Percentiles rank a stretch among this genome's conserved stretches.
Evolutionary conservation across 2,329 filamentous ascomycete species (phyloP).

Genomic region (Monosporascus sp.): DNA sequence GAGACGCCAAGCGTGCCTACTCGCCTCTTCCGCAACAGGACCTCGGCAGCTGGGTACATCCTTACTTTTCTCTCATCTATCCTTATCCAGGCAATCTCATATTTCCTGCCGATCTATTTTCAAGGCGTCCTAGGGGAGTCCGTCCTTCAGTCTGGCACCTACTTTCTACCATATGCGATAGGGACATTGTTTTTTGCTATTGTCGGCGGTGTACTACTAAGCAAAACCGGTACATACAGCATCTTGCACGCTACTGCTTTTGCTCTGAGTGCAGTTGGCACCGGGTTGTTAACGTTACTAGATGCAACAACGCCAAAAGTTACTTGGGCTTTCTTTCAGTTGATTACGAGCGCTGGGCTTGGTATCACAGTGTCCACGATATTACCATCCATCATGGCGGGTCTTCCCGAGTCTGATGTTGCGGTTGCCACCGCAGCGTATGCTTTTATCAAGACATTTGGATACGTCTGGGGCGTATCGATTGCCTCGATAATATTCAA

Average conservation of each 20-base stretch:
- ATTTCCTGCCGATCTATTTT: no score
- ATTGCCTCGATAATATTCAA: conserved; percentile 29
- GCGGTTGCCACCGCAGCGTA: conserved; percentile 32
- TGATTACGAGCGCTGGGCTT: conserved; percentile 33
- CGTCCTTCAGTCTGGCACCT: background rate
- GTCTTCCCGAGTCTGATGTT: conserved; percentile 28
- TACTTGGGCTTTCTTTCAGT: conserved; percentile 33
- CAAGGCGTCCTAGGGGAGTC: no score
- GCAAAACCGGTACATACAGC: conserved; percentile 41
- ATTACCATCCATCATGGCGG: conserved; percentile 34
- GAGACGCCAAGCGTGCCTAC: no score
- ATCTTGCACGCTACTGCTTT: conserved; percentile 25
- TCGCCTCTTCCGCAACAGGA: no score
- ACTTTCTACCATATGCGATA: conserved; percentile 3
- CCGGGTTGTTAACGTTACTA: conserved; percentile 33
- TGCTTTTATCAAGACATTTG: conserved; percentile 34
- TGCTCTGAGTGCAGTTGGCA: conserved; percentile 26
- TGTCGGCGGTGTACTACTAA: conserved; percentile 21
- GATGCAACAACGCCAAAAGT: conserved; percentile 21
- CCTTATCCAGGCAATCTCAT: no score
- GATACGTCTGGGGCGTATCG: conserved; percentile 26
- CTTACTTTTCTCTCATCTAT: no score
- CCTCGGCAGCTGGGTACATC: no score
- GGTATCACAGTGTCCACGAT: conserved; percentile 37
- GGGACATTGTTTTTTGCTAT: background rate